Percentiles rank a stretch among this genome's conserved stretches.
Conservation (phyloP, 768 basidiomycete genomes). For the Suillus luteus region DNA sequence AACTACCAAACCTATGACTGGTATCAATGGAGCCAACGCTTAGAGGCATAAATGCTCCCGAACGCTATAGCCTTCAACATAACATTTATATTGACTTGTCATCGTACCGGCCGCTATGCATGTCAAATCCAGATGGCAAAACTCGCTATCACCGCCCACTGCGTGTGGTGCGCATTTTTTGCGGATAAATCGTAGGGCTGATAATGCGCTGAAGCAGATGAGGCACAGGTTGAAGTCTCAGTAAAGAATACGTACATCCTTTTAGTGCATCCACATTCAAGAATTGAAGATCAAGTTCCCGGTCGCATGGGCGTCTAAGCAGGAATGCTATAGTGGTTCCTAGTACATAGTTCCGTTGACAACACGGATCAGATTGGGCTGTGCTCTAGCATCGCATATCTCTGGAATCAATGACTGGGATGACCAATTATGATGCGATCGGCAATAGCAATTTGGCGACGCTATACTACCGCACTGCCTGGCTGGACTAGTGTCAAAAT, state of each 20-base stretch:
- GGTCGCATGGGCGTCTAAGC: slow-evolving; percentile 23
- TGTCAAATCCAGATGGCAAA: not conserved
- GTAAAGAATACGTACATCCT: slow-evolving; percentile 13
- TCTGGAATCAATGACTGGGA: too few species aligned
- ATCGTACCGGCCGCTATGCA: not conserved
- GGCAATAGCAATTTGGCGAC: not conserved
- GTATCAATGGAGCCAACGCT: slow-evolving; percentile 5
- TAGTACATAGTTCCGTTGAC: not conserved
- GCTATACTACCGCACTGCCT: not conserved
- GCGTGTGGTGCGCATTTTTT: not conserved
- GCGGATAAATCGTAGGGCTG: not conserved
- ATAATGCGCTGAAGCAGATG: not conserved
- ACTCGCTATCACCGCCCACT: not conserved
- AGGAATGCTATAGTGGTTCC: not conserved
- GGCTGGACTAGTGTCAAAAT: not conserved
- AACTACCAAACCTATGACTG: not conserved
- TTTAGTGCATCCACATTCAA: not conserved
- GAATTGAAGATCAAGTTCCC: not conserved
- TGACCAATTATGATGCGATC: not conserved
- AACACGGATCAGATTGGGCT: not conserved
- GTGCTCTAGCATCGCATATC: not conserved
- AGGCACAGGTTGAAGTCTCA: not conserved
- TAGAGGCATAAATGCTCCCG: not conserved
- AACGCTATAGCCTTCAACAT: not conserved
- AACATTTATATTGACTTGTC: not conserved